These are phyloP conservation scores for Penicillium hordei DNA, from an alignment of 2,329 filamentous ascomycete species.

Conservation along the genomic window DNA sequence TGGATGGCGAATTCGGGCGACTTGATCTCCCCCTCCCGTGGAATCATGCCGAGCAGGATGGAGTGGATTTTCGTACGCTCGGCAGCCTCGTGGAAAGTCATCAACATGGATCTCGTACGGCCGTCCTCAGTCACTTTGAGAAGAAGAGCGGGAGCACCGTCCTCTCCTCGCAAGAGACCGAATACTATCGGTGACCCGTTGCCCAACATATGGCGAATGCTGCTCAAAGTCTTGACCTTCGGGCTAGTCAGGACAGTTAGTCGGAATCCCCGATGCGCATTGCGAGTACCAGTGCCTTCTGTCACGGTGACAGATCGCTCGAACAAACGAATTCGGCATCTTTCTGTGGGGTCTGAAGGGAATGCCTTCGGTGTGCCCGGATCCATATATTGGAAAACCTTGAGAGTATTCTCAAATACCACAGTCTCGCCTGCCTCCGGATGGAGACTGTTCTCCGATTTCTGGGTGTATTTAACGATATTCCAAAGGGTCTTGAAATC, in stretches of 20 bases:
- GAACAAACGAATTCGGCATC: slow-evolving; percentile 73
- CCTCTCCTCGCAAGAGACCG: slow-evolving; percentile 71
- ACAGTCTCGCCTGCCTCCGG: slow-evolving; percentile 68
- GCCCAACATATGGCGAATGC: slow-evolving; percentile 68
- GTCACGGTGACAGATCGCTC: slow-evolving; percentile 67
- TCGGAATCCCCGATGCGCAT: slow-evolving; percentile 75
- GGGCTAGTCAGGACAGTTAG: slow-evolving; percentile 75
- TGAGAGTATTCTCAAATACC: slow-evolving; percentile 67
- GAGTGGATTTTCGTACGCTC: slow-evolving; percentile 71
- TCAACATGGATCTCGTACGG: slow-evolving; percentile 68
- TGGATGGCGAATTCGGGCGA: slow-evolving; percentile 67
- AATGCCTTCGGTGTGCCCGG: slow-evolving; percentile 70
- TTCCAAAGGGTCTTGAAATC: slow-evolving; percentile 78
- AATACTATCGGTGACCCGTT: slow-evolving; percentile 71
- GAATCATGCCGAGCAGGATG: slow-evolving; percentile 69
- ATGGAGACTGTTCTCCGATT: slow-evolving; percentile 69
- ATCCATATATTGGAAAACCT: slow-evolving; percentile 79
- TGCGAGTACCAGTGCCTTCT: slow-evolving; percentile 70
- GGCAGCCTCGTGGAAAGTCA: slow-evolving; percentile 73
- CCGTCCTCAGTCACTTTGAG: slow-evolving; percentile 68
- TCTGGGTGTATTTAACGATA: slow-evolving; percentile 80
- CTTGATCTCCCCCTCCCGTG: slow-evolving; percentile 68
- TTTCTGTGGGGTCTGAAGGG: slow-evolving; percentile 68
- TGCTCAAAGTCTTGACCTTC: slow-evolving; percentile 73
- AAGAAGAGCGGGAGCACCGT: slow-evolving; percentile 66